Evolutionary conservation across 2,329 filamentous ascomycete genomes (phyloP).

Genomic region (Sporothrix brasiliensis): DNA sequence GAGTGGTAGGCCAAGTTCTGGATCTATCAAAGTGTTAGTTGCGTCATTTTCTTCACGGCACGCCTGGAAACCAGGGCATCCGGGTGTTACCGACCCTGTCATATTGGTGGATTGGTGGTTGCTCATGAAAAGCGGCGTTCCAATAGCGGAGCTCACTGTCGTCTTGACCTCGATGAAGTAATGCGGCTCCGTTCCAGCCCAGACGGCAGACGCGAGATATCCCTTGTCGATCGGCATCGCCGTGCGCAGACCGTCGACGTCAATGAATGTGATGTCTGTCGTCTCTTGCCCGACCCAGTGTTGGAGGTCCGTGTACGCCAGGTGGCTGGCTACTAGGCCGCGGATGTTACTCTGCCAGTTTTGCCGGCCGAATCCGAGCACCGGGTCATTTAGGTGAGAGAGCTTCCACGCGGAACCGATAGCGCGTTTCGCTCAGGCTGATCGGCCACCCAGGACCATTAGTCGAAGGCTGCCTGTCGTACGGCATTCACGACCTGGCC

Average conservation of each 20-base stretch:
- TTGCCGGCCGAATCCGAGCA: constrained; percentile 41
- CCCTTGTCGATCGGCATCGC: constrained; percentile 42
- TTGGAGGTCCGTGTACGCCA: constrained; percentile 47
- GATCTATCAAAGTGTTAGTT: constrained; percentile 8
- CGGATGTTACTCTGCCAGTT: constrained; percentile 58
- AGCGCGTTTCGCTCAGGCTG: neutral
- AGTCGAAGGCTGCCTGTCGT: neutral
- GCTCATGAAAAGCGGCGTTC: constrained; percentile 53
- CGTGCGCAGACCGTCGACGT: constrained; percentile 45
- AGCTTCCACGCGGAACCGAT: too few relatives aligned
- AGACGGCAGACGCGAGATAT: constrained; percentile 41
- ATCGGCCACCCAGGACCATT: neutral
- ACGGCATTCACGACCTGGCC: neutral
- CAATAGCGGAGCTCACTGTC: constrained; percentile 44
- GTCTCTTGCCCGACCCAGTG: constrained; percentile 50
- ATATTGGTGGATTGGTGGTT: constrained; percentile 51
- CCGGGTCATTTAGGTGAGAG: neutral
- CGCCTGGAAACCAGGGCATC: neutral
- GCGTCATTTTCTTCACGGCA: neutral
- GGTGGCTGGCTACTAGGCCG: constrained; percentile 45
- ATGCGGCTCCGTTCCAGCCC: constrained; percentile 40
- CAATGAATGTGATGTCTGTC: constrained; percentile 52
- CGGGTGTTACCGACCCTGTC: constrained; percentile 41
- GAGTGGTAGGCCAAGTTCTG: constrained; percentile 1
- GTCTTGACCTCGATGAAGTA: constrained; percentile 59